A percentile compares a stretch with the other conserved stretches of the same genome.
These are phyloP conservation scores for Pseudogymnoascus sp. DNA, from an alignment of 2,329 filamentous ascomycete genomes.

Conservation along the genomic window DNA sequence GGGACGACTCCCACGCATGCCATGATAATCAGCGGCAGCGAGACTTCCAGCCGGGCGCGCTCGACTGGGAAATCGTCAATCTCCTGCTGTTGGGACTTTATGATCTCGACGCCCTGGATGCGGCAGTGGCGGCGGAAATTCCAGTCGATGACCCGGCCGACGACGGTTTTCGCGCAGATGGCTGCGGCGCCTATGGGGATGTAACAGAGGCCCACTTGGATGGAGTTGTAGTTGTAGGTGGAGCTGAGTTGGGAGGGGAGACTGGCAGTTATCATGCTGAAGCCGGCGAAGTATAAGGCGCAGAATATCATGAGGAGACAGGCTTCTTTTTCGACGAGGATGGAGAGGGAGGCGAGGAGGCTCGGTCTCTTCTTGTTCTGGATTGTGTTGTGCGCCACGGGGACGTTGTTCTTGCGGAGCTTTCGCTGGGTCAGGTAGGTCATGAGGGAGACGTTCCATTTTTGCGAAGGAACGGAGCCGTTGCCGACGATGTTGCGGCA, in stretches of 20 bases:
- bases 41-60: conserved; percentile 16
- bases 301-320: conserved; percentile 24
- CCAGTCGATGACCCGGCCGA: conserved; percentile 55
- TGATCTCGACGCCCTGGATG: conserved; percentile 13
- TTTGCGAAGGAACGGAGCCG: conserved; percentile 20
- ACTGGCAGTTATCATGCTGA: conserved; percentile 27
- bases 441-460: background rate
- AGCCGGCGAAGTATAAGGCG: conserved; percentile 25
- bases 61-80: conserved; percentile 16
- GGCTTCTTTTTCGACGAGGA: conserved; percentile 25
- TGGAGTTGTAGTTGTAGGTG: conserved; percentile 30
- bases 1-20: background rate
- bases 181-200: conserved; percentile 44
- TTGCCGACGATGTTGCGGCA: conserved; percentile 32
- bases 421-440: conserved; percentile 4
- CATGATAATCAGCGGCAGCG: conserved; percentile 13
- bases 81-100: conserved; percentile 12
- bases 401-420: background rate
- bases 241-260: conserved; percentile 27
- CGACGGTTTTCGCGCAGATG: conserved; percentile 39
- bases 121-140: conserved; percentile 52
- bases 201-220: conserved; percentile 31
- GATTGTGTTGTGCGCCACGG: background rate
- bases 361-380: conserved; percentile 19
- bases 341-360: conserved; percentile 22